Evolutionary conservation across 2,329 filamentous ascomycete genomes (phyloP), one percentile per base, ranked within the genome.

Genomic region (Aaosphaeria pasadenensis): DNA sequence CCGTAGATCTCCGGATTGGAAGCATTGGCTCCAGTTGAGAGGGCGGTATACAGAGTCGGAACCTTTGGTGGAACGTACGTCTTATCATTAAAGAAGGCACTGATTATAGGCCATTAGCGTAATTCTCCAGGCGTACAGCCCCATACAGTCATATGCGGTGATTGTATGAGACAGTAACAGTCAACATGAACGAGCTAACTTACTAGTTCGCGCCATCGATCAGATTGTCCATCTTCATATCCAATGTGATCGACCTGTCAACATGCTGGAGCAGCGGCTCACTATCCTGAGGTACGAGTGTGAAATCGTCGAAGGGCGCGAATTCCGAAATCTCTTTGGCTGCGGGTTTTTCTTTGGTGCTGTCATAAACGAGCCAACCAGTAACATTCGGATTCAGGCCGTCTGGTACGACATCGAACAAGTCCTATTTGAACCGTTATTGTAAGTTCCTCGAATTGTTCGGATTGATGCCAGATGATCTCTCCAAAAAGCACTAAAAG

Each of bases 11-110:
- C 52, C 11, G 68, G 62, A 47, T 77, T 71, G 4, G 70, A 70
- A 2, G 69, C 68, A 49, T 78, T 78, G 5, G 72, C 68, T n/a
- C 75, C 73, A 33, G 82, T 80, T 4, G 82, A 83, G 4, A 95
- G 75, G 1, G 80, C 88, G 0, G 87, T 89, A 75, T 91, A 95
- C 0, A 95, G 76, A 0, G 86, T 84, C 0, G 90, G 91, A 0
- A 95, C 89, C 64, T 89, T 88, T 43, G 88, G 89, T 0, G 72
- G 47, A 4, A 81, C 79, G 66, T 91, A 95, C 30, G 87, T 89
- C 53, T 90, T 82, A 67, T 88, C 85, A 74, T 92, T 91, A 70
- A 78, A 77, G 62, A 76, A 77, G 24, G 75, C 75, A 49, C 70
- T 73, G 17, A 24, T 24, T 24, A 24, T 24, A 24, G 17, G 17